Conservation (phyloP, 1,139 yeast genomes). For the Williopsis jadinii region DNA sequence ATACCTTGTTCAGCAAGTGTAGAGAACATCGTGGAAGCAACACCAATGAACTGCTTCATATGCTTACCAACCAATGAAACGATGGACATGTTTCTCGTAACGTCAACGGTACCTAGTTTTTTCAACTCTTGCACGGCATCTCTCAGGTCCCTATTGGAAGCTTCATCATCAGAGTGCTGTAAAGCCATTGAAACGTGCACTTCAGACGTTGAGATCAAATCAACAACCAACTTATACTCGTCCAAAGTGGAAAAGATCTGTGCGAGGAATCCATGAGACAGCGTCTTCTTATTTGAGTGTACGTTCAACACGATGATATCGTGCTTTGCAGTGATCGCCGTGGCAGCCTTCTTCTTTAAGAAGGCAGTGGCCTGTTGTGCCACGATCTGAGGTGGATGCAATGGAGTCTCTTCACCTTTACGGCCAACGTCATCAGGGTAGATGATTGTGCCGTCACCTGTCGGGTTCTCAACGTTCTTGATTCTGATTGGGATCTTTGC, state of each 20-base stretch:
- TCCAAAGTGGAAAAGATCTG: constrained; percentile 83
- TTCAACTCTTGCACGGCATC: constrained; percentile 72
- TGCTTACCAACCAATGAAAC: constrained; percentile 93
- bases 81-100: constrained; percentile 81
- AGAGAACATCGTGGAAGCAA: constrained; percentile 95
- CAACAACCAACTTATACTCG: constrained; percentile 81
- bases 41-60: constrained; percentile 94
- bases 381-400: constrained; percentile 81
- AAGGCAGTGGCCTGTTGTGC: constrained; percentile 39
- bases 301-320: constrained; percentile 88
- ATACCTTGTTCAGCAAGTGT: constrained; percentile 87
- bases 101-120: constrained; percentile 81
- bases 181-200: constrained; percentile 98
- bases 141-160: constrained; percentile 41
- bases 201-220: constrained; percentile 92
- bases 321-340: constrained; percentile 94
- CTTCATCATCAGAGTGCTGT: constrained; percentile 66
- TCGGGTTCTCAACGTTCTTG: constrained; percentile 90
- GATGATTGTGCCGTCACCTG: constrained; percentile 84
- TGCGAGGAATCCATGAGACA: constrained; percentile 93
- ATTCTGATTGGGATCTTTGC: constrained; percentile 96
- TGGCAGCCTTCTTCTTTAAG: constrained; percentile 66
- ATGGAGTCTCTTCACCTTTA: constrained; percentile 85
- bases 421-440: constrained; percentile 85
- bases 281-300: constrained; percentile 87